Conservation (phyloP, 805 yeast genomes). For the Wickerhamiella dianesei region DNA sequence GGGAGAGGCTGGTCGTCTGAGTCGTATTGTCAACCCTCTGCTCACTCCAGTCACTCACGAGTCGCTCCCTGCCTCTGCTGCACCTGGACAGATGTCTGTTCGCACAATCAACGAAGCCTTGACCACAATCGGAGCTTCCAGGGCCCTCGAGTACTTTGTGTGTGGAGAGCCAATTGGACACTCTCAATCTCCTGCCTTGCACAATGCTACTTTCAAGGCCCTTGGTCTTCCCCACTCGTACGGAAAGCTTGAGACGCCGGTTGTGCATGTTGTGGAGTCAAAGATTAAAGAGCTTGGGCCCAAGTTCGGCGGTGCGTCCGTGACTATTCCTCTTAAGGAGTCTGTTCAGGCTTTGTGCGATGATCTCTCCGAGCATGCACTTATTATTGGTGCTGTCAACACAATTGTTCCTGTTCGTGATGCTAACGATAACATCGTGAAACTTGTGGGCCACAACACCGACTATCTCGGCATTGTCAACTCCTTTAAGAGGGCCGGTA, state of each 20-base stretch:
- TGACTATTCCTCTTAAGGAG: constrained; percentile 84
- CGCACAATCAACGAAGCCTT: constrained; percentile 47
- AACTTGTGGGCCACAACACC: constrained; percentile 73
- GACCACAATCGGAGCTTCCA: constrained; percentile 48
- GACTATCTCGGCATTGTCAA: constrained; percentile 85
- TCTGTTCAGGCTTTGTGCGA: constrained; percentile 57
- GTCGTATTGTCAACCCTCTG: constrained; percentile 59
- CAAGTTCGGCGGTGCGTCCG: constrained; percentile 84
- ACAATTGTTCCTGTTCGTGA: constrained; percentile 51
- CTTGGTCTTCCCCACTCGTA: constrained; percentile 69
- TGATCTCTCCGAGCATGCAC: constrained; percentile 63
- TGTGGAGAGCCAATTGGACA: constrained; percentile 75
- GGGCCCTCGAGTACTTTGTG: constrained; percentile 48
- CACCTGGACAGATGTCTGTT: constrained; percentile 67
- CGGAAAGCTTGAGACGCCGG: constrained; percentile 50
- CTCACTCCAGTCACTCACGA: constrained; percentile 78
- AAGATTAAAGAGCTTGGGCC: constrained; percentile 34
- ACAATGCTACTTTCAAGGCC: constrained; percentile 61
- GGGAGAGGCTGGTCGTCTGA: constrained; percentile 62
- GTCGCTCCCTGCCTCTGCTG: constrained; percentile 52
- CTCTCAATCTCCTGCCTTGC: constrained; percentile 81
- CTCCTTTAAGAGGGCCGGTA: constrained; percentile 52
- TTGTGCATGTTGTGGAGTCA: constrained; percentile 42
- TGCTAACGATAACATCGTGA: constrained; percentile 20
- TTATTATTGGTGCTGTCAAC: constrained; percentile 84